phyloP scores from a whole-genome alignment of 371 early-diverging fungal species.

The Apophysomyces sp. region DNA sequence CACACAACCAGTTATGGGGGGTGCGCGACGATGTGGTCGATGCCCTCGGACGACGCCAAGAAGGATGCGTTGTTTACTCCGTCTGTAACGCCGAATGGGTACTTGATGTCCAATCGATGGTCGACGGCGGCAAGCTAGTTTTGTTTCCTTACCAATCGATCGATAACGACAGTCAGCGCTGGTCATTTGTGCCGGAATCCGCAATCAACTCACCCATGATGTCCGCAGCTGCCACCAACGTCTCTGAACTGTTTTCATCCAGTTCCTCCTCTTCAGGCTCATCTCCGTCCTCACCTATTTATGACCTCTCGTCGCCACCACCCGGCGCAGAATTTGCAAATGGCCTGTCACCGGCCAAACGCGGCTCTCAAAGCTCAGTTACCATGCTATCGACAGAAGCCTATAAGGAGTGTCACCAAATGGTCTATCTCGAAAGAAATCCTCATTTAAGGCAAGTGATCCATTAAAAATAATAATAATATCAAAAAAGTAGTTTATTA shows the following conservation, averaged over 20 bases:
- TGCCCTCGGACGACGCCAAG: constrained; percentile 24
- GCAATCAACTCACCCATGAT: neutral
- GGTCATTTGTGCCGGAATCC: constrained; percentile 27
- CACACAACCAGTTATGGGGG: constrained; percentile 44
- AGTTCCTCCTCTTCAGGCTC: neutral
- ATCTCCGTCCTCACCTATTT: neutral
- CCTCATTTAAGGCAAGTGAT: constrained; percentile 26
- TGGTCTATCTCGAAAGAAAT: constrained; percentile 29
- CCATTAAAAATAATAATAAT: neutral
- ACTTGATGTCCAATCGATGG: constrained; percentile 29
- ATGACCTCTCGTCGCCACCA: neutral
- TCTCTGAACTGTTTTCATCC: neutral
- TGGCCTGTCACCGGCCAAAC: constrained; percentile 44
- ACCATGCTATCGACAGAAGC: constrained; percentile 24
- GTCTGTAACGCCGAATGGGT: constrained; percentile 46
- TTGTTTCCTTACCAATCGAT: constrained; percentile 40
- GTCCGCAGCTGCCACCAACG: neutral
- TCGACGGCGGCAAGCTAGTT: constrained; percentile 31
- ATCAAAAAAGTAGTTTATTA: too few species aligned
- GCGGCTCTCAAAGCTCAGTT: constrained; percentile 46
- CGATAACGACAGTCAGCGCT: constrained; percentile 47
- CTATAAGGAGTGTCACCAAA: constrained; percentile 39
- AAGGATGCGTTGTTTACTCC: constrained; percentile 39
- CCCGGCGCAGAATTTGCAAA: constrained; percentile 18
- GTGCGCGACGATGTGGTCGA: constrained; percentile 25